These are phyloP conservation scores for Uronychia binucleata DNA, from an alignment of 73 alveolate species.

Conservation along the genomic window DNA sequence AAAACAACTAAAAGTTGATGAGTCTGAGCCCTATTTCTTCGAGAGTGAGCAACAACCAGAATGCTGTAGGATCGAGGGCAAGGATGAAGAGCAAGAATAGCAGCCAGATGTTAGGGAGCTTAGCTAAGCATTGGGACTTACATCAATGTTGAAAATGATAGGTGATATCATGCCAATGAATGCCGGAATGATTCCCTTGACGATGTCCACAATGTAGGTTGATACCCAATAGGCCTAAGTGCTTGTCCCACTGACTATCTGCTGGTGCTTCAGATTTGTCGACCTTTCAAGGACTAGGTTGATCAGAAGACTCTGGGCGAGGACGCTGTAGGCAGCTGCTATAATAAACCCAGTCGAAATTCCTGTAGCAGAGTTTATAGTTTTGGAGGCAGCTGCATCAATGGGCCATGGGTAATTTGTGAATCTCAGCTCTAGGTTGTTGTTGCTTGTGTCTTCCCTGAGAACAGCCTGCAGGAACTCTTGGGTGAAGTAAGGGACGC, in stretches of 20 bases:
- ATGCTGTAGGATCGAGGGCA: conserved; percentile 46
- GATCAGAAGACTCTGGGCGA: conserved; percentile 79
- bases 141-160: neutral
- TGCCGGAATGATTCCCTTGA: conserved; percentile 78
- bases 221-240: conserved; percentile 93
- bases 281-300: conserved; percentile 90
- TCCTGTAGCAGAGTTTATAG: neutral
- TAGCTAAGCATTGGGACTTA: conserved; percentile 32
- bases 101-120: conserved; percentile 62
- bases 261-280: conserved; percentile 89
- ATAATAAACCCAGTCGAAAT: conserved; percentile 34
- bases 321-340: conserved; percentile 83
- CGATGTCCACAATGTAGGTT: conserved; percentile 87
- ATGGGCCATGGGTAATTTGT: conserved; percentile 27
- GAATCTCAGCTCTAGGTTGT: conserved; percentile 2
- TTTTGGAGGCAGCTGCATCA: neutral
- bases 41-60: too few relatives aligned
- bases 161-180: conserved; percentile 54
- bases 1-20: too few relatives aligned
- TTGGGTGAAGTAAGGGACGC: neutral
- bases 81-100: conserved; percentile 54
- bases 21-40: too few relatives aligned
- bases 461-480: neutral
- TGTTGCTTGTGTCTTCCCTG: neutral
- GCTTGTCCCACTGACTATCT: conserved; percentile 89